Percentiles rank a stretch among this genome's conserved stretches.
phyloP scores from a whole-genome alignment of 176 grass and related monocot genomes.

The Miscanthus lutarioriparius region DNA sequence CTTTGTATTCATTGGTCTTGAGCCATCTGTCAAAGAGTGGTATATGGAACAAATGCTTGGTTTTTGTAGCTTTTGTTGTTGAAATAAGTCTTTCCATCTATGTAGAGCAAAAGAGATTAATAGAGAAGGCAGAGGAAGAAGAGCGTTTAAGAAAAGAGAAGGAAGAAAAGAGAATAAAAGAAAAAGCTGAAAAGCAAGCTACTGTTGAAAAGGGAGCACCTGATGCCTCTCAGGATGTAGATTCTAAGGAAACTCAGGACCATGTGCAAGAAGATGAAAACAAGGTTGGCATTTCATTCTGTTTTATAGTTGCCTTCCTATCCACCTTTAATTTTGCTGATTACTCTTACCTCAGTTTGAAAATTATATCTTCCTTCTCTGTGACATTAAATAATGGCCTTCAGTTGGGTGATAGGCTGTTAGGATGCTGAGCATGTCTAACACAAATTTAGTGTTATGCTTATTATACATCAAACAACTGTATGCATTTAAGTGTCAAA shows the following conservation, averaged over 20 bases:
- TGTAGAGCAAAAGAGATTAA: constrained; percentile 86
- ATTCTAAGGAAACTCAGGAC: constrained; percentile 39
- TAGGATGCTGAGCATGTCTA: background rate
- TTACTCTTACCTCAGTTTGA: constrained; percentile 20
- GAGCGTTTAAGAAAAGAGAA: constrained; percentile 82
- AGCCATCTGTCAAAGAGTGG: background rate
- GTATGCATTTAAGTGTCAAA: constrained; percentile 16
- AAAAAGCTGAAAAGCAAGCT: constrained; percentile 68
- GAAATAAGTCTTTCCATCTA: constrained; percentile 5
- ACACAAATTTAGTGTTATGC: constrained; percentile 20
- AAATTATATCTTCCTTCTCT: background rate
- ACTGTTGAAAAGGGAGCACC: constrained; percentile 44
- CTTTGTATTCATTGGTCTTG: background rate
- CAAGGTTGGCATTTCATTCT: constrained; percentile 52
- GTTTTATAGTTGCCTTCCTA: constrained; percentile 24
- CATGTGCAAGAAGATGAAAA: constrained; percentile 42
- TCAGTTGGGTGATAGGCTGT: constrained; percentile 7
- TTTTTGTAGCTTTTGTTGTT: constrained; percentile 16
- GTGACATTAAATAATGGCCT: background rate
- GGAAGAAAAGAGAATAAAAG: constrained; percentile 89
- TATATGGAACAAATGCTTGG: constrained; percentile 21
- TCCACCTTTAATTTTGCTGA: constrained; percentile 3
- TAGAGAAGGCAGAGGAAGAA: constrained; percentile 92
- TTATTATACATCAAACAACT: background rate
- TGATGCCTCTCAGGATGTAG: constrained; percentile 48